A percentile compares a stretch with the other conserved stretches of the same genome.
Evolutionary conservation across 1,139 yeast species (phyloP).

Genomic region (Geotrichum klebahnii): DNA sequence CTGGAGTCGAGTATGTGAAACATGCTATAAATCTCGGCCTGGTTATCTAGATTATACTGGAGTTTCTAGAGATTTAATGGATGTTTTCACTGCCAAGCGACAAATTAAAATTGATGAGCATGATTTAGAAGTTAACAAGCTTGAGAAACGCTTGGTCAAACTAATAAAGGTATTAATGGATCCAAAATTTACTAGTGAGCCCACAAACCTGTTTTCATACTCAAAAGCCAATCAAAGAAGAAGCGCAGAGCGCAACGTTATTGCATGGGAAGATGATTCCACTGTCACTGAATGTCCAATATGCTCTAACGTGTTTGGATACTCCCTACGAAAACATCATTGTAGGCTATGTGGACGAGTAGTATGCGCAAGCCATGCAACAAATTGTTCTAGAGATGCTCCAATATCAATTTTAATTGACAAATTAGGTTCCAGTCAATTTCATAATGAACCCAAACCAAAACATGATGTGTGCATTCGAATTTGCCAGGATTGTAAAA

Average conservation of each 20-base stretch:
- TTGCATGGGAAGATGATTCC: constrained; percentile 65
- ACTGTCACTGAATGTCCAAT: constrained; percentile 54
- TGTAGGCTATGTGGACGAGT: constrained; percentile 79
- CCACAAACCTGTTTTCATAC: constrained; percentile 28
- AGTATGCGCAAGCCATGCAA: constrained; percentile 65
- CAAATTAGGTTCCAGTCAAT: constrained; percentile 28
- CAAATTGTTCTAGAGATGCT: constrained; percentile 69
- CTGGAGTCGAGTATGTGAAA: constrained; percentile 68
- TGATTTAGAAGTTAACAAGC: constrained; percentile 49
- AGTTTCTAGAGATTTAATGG: constrained; percentile 45
- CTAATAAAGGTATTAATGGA: constrained; percentile 36
- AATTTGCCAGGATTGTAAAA: constrained; percentile 67
- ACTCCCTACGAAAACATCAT: constrained; percentile 74
- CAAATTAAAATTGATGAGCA: constrained; percentile 41
- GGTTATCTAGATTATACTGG: constrained; percentile 49
- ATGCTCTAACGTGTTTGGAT: constrained; percentile 56
- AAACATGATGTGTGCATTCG: constrained; percentile 43
- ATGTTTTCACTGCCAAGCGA: constrained; percentile 45
- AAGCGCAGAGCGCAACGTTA: constrained; percentile 51
- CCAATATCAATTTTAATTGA: constrained; percentile 52
- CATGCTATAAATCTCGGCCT: constrained; percentile 56
- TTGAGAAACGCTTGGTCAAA: constrained; percentile 62
- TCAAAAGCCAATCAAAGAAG: constrained; percentile 32
- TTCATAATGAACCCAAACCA: constrained; percentile 26
- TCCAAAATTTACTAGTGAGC: constrained; percentile 24